Base-by-base conservation (phyloP, 2,329 filamentous ascomycete genomes). In the Lasiodiplodia theobromae region DNA sequence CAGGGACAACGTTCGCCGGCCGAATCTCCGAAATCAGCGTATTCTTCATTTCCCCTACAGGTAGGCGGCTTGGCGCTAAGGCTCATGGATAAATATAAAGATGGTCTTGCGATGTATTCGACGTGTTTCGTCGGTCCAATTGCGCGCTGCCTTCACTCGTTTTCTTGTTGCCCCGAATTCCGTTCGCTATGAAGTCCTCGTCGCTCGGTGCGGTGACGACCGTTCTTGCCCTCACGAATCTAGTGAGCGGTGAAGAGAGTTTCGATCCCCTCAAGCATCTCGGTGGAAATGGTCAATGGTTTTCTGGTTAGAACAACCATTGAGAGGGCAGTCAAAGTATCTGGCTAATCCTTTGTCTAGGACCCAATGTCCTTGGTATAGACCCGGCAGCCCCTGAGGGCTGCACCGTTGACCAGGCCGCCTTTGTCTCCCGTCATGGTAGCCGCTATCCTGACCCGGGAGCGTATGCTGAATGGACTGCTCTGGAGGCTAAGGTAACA, bases 381-480 rank as follows among this genome's bases (percentile, higher is more conserved):
- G 85, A 85, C 0, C 78, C 84, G 37, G 81, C 85, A 4, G 80
- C 87, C 1, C 88, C 88, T 0, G 80, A 84, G 1, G 82, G 84
- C 53, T 91, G 89, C 74, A 79, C 78, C 11, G 84, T 91, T 4
- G 87, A 91, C 69, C 85, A 88, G 72, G 88, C 86, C 3, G 86
- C 86, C 5, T 90, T 88, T 70, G 79, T 88, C 40, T 82, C 84
- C 2, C 85, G 88, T 21, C 89, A 90, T 78, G 89, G 89, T 21
- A 89, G 87, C 52, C 82, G 88, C 52, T 91, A 86, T 73, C 88
- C 88, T 0, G 89, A 90, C 70, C 78, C 78, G 1, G 87, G 88
- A 4, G 87, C 89, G 5, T 89, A 90, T 69, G 78, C 80, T 5
- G 82, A 83, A 56, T 91, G 89, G 89, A 71, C 75, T 3, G 73